A percentile compares a stretch with the other conserved stretches of the same genome.
phyloP scores from a whole-genome alignment of 2,329 filamentous ascomycete species.

The Neurospora sp. region DNA sequence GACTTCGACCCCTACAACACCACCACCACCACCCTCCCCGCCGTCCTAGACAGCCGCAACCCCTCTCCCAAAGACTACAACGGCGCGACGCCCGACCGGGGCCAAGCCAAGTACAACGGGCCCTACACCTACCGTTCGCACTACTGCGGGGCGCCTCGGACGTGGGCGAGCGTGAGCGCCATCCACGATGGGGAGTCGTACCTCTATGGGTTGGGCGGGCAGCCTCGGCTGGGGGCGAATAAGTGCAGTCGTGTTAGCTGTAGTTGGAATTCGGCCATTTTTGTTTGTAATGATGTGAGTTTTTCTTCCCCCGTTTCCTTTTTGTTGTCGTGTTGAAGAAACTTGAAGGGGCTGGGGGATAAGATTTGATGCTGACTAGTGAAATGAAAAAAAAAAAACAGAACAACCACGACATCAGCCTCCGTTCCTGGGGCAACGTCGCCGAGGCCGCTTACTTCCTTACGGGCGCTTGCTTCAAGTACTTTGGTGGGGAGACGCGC shows the following conservation, averaged over 20 bases:
- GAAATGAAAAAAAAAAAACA: not conserved
- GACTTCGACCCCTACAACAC: not conserved
- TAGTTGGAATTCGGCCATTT: not conserved
- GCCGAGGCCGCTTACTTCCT: not conserved
- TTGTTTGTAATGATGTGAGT: not conserved
- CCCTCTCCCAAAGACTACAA: not conserved
- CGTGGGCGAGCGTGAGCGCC: not conserved
- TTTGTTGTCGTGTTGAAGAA: not conserved
- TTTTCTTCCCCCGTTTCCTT: not conserved
- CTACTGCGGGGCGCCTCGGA: not conserved
- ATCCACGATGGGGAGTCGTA: not conserved
- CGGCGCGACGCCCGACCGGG: not conserved
- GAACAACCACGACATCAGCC: not conserved
- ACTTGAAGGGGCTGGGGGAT: too few relatives aligned
- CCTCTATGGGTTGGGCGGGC: fast-evolving
- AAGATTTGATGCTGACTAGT: too few relatives aligned
- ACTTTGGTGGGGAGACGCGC: not conserved
- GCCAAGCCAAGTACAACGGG: not conserved
- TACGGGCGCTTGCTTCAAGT: not conserved
- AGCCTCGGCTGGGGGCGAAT: not conserved
- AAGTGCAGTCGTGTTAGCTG: not conserved
- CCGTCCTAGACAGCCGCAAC: not conserved
- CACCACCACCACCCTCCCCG: not conserved
- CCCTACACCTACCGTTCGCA: not conserved
- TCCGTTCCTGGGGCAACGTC: not conserved